Evolutionary conservation across 2,329 filamentous ascomycete genomes (phyloP).

Genomic region (Metarhizium anisopliae): DNA sequence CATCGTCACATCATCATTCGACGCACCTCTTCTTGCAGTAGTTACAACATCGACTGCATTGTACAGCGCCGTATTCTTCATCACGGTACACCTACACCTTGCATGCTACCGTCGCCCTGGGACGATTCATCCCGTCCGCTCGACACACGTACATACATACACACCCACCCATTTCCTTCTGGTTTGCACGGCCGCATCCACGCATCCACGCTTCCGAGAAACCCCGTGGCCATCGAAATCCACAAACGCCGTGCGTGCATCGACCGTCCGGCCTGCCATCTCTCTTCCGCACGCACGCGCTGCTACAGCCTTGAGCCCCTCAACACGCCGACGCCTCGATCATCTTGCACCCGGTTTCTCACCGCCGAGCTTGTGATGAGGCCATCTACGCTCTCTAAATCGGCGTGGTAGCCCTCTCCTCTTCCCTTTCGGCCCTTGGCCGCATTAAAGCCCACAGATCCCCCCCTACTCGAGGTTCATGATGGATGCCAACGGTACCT

Average conservation of each 20-base stretch:
- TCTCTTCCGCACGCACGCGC: neutral
- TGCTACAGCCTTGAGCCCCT: neutral
- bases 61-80: neutral
- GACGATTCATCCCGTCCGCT: neutral
- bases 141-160: neutral
- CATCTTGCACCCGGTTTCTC: neutral
- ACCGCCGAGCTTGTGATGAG: conserved; percentile 6
- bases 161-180: neutral
- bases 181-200: neutral
- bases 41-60: neutral
- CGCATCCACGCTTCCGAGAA: neutral
- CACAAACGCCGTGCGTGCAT: neutral
- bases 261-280: neutral
- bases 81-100: neutral
- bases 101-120: neutral
- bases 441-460: neutral
- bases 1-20: too few relatives aligned
- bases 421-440: neutral
- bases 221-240: neutral
- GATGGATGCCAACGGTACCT: conserved; percentile 10
- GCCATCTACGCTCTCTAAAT: neutral
- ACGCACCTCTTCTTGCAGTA: neutral
- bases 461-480: neutral
- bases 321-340: neutral
- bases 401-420: conserved; percentile 3